Evolutionary conservation across 2,329 filamentous ascomycete species (phyloP).

Genomic region (Beauveria sp.): DNA sequence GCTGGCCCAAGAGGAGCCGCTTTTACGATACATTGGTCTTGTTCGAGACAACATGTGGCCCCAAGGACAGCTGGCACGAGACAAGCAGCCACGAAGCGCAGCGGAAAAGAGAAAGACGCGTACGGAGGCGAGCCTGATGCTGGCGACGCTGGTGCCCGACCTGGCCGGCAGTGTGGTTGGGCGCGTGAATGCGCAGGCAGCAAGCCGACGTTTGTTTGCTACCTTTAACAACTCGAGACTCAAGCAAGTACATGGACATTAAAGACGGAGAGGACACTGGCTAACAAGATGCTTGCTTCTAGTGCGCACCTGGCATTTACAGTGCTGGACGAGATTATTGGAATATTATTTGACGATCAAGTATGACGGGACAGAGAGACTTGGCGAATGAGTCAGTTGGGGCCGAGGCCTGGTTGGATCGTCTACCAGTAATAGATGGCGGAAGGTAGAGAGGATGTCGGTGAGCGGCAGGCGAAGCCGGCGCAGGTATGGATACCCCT

Average conservation of each 20-base stretch:
- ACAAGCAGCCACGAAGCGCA: conserved; percentile 49
- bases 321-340: conserved; percentile 62
- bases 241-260: conserved; percentile 55
- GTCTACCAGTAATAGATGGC: background rate
- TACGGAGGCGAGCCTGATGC: conserved; percentile 80
- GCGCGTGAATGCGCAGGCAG: conserved; percentile 81
- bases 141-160: conserved; percentile 85
- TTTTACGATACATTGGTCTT: conserved; percentile 67
- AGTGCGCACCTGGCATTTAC: conserved; percentile 64
- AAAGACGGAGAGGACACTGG: background rate
- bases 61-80: conserved; percentile 47
- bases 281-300: conserved; percentile 14
- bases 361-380: background rate
- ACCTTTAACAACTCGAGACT: conserved; percentile 85
- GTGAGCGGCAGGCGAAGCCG: conserved; percentile 1
- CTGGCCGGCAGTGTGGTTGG: conserved; percentile 90
- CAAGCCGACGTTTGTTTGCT: conserved; percentile 80
- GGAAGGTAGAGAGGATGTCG: background rate
- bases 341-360: conserved; percentile 51
- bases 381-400: background rate
- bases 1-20: conserved; percentile 67
- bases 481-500: background rate
- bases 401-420: background rate
- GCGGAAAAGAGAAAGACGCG: conserved; percentile 73
- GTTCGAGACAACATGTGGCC: conserved; percentile 81